A percentile compares a stretch with the other conserved stretches of the same genome.
Conservation (phyloP, 345 rosid species). For the Gossypium bickii region DNA sequence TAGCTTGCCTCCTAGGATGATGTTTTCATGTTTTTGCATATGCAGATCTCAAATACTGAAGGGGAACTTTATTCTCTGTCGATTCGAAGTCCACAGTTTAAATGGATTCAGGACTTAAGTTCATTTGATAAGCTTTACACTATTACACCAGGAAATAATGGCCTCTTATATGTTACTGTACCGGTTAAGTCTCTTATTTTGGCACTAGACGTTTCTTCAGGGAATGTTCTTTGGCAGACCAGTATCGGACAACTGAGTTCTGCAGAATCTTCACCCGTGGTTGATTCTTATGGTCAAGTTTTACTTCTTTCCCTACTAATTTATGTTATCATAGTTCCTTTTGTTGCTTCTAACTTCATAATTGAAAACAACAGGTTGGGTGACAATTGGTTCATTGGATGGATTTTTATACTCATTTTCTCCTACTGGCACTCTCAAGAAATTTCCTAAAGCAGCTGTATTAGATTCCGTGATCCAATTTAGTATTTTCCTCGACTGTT, state of each 20-base stretch:
- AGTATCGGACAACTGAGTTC: constrained; percentile 57
- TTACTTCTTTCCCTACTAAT: background rate
- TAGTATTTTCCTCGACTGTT: constrained; percentile 61
- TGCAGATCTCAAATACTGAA: constrained; percentile 67
- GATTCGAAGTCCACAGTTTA: constrained; percentile 47
- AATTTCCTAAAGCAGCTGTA: constrained; percentile 35
- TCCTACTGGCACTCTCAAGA: constrained; percentile 55
- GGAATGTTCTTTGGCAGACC: constrained; percentile 62
- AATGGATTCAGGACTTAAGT: constrained; percentile 80
- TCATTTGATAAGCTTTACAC: constrained; percentile 46
- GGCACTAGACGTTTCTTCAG: constrained; percentile 65
- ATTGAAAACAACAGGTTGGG: constrained; percentile 48
- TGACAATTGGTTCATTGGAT: constrained; percentile 79
- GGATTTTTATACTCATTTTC: constrained; percentile 78
- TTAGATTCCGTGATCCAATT: constrained; percentile 51
- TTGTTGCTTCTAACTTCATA: background rate
- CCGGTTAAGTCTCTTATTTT: constrained; percentile 46
- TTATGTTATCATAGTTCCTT: background rate
- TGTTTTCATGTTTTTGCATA: background rate
- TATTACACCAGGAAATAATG: constrained; percentile 73
- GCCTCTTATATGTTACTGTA: constrained; percentile 54
- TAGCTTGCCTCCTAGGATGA: background rate
- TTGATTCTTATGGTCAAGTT: constrained; percentile 56
- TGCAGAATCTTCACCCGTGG: constrained; percentile 40
- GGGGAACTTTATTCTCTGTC: constrained; percentile 87